Conservation (phyloP, 352 stramenopile genomes). For the Phytophthora vignae region DNA sequence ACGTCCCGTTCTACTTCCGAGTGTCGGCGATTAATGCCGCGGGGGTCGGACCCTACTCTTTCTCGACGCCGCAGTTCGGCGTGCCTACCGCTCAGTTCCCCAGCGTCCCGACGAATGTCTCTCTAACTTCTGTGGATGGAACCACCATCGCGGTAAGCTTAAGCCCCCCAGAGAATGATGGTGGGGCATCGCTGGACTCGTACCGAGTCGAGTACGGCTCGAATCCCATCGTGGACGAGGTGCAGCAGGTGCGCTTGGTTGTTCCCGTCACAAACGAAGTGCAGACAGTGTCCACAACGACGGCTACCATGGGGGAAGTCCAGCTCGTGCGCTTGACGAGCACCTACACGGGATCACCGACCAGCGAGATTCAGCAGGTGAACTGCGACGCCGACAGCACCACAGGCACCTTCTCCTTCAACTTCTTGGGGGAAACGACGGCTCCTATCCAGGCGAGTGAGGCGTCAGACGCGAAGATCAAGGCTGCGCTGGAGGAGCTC, state of each 20-base stretch:
- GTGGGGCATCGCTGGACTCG: slow-evolving; percentile 85
- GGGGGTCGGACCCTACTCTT: slow-evolving; percentile 65
- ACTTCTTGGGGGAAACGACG: slow-evolving; percentile 90
- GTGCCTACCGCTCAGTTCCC: slow-evolving; percentile 89
- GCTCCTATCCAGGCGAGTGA: slow-evolving; percentile 87
- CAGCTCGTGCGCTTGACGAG: slow-evolving; percentile 91
- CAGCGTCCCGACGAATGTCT: slow-evolving; percentile 69
- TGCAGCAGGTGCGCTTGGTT: slow-evolving; percentile 70
- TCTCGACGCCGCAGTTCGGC: slow-evolving; percentile 86
- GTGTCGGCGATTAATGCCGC: slow-evolving; percentile 93
- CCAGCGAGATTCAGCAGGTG: slow-evolving; percentile 91
- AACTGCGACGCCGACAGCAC: slow-evolving; percentile 90
- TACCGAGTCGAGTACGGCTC: slow-evolving; percentile 93
- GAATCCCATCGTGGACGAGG: slow-evolving; percentile 82
- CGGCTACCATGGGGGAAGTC: slow-evolving; percentile 78
- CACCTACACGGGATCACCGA: slow-evolving; percentile 61
- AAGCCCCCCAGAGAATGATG: slow-evolving; percentile 80
- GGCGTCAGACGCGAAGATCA: slow-evolving; percentile 72
- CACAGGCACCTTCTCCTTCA: slow-evolving; percentile 86
- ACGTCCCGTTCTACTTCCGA: slow-evolving; percentile 95
- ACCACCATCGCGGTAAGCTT: slow-evolving; percentile 88
- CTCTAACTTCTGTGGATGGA: slow-evolving; percentile 86
- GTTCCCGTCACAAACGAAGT: slow-evolving; percentile 79
- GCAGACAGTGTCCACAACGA: slow-evolving; percentile 78
- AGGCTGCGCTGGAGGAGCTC: slow-evolving; percentile 91